These are phyloP conservation scores for Anthoceros angustus DNA, from an alignment of 225 moss, liverwort and hornwort genomes.

Conservation along the genomic window DNA sequence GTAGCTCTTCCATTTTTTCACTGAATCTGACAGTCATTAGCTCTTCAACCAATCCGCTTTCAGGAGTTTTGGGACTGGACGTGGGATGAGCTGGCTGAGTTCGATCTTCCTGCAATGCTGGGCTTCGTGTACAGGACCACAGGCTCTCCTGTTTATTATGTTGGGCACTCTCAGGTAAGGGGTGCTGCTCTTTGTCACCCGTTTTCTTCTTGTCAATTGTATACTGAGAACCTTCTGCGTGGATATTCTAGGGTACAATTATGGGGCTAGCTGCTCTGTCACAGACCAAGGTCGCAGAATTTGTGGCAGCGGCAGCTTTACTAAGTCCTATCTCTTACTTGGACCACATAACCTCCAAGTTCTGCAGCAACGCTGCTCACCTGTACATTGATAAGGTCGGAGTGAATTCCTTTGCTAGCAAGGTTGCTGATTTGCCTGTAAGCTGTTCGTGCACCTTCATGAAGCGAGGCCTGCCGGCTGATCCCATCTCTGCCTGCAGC, in stretches of 20 bases:
- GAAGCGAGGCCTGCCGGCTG: neutral
- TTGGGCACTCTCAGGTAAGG: constrained; percentile 52
- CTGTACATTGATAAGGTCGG: constrained; percentile 51
- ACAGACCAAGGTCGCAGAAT: constrained; percentile 34
- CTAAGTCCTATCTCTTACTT: constrained; percentile 86
- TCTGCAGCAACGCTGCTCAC: constrained; percentile 59
- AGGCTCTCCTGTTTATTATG: constrained; percentile 32
- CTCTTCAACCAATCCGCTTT: neutral
- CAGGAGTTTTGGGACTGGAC: constrained; percentile 84
- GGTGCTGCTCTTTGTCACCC: neutral
- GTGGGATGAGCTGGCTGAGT: constrained; percentile 65
- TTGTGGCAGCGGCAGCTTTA: constrained; percentile 63
- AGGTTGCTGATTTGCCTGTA: too few species aligned
- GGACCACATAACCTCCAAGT: constrained; percentile 63
- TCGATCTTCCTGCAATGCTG: constrained; percentile 52
- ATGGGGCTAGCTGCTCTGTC: constrained; percentile 74
- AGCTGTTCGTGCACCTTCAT: neutral
- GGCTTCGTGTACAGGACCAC: constrained; percentile 27
- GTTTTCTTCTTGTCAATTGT: neutral
- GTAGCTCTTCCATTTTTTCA: neutral
- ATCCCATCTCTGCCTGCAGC: constrained; percentile 12
- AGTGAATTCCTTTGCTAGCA: neutral
- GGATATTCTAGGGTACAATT: constrained; percentile 63
- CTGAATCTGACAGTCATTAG: neutral
- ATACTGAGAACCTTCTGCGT: neutral